Evolutionary conservation across 352 stramenopile species (phyloP), one percentile per base, ranked within the genome.

Genomic region (Pythium diclinum): DNA sequence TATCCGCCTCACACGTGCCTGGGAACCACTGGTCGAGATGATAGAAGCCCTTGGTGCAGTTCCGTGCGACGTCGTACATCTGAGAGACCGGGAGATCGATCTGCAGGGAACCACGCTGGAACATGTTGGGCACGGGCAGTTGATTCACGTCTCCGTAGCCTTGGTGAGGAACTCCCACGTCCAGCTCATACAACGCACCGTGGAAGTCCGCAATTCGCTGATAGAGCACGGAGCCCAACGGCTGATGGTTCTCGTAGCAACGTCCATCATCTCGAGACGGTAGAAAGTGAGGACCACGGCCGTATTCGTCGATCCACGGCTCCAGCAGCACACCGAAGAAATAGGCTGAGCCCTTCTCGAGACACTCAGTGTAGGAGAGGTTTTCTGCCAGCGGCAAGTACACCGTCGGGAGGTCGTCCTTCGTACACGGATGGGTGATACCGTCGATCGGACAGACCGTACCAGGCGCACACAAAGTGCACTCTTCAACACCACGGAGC

Each of bases 1-100:
- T 70, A 73, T 99, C 97, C 10, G 93, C 96, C 71, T 99, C 97
- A 63, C 97, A 99, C 16, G 95, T 98, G 3, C 97, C 97, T 14
- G 89, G 88, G 63, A 98, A 98, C 86, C 95, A 98, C 68, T 95
- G 79, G 25, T 92, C 88, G 25, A 86, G 63, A 46, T 89, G 76
- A 34, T 91, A 91, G 44, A 98, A 97, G 0, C 97, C 96, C 25
- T 83, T 84, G 2, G 94, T 98, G 69, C 97, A 99, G 67, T 99
- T 98, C 44, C 94, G 96, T 4, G 83, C 74, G 3, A 77, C 72
- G 55, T 98, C 86, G 54, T 86, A 98, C 21, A 83, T 76, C 30
- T 91, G 84, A 7, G 89, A 85, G 10, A 95, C 70, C 0, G 83
- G 81, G 0, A 98, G 63, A 56, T 98, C 85, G 33, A 98, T 96